Base-by-base conservation (phyloP, 108 stramenopile species). In the Nannochloropsis gaditana region DNA sequence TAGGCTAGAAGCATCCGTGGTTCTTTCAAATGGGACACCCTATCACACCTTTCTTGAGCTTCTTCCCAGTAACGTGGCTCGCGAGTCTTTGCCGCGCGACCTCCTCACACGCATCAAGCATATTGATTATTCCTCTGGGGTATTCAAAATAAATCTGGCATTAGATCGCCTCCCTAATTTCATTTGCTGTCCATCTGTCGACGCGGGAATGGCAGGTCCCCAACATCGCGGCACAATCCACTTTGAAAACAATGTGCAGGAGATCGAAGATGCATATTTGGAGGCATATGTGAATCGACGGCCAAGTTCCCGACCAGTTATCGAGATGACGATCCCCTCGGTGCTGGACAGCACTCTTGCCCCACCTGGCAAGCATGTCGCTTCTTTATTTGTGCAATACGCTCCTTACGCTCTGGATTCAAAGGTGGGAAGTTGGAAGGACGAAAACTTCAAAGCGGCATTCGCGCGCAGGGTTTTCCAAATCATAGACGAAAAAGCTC, bases 261-360 rank as follows among this genome's bases (percentile, higher is more conserved):
- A 91, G 83, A 84, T 87, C 44, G 43, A 87, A 31, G 45, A 80
- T 43, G 88, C 90, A 11, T 83, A 43, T 44, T 41, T 44, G 17
- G 86, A 86, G 31, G 83, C 85, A 9, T 15, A 45, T 42, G 31
- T 41, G 31, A 79, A 21, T 11, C 17, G 83, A 9, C 80, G 47
- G 44, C 86, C 86, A 9, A 82, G 88, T 41, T 43, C 81, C 4
- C 88, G 88, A 8, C 90, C 90, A 31, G 82, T 91, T 21, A 84
- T 91, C 9, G 90, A 91, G 47, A 88, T 91, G 90, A 89, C 90
- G 21, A 45, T 91, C 41, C 90, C 90, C 9, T 85, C 87, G 42
- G 42, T 43, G 15, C 11, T 91, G 44, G 90, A 91, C 83, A 31
- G 43, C 43, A 89, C 90, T 5, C 42, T 91, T 11, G 84, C 86